Conservation (phyloP, 2,329 filamentous ascomycete genomes). For the Cytospora mali region DNA sequence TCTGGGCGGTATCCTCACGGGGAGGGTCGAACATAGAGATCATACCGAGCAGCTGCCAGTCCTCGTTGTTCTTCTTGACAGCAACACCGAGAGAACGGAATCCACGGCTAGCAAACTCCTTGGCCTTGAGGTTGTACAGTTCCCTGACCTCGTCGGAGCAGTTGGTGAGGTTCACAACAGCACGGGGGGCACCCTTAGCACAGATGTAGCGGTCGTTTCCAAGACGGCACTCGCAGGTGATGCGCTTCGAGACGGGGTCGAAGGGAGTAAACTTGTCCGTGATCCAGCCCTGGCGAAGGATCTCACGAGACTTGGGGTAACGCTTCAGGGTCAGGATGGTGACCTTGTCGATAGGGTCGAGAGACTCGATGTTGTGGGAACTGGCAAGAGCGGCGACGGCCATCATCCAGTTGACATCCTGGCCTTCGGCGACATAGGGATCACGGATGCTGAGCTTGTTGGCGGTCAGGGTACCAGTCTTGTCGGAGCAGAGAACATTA, state of each 20-base stretch:
- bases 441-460: constrained; percentile 78
- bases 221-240: constrained; percentile 69
- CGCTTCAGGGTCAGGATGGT: constrained; percentile 75
- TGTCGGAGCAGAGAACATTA: constrained; percentile 79
- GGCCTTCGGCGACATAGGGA: constrained; percentile 74
- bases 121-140: constrained; percentile 72
- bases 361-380: constrained; percentile 77
- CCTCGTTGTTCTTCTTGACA: constrained; percentile 42
- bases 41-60: constrained; percentile 73
- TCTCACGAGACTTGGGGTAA: constrained; percentile 77
- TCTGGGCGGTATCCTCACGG: constrained; percentile 77
- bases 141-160: constrained; percentile 66
- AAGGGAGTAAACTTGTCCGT: constrained; percentile 78
- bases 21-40: constrained; percentile 81
- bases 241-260: constrained; percentile 80
- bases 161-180: constrained; percentile 69
- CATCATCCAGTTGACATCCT: constrained; percentile 86
- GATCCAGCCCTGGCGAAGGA: constrained; percentile 73
- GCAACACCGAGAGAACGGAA: constrained; percentile 81
- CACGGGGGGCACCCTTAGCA: constrained; percentile 78
- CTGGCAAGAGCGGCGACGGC: constrained; percentile 75
- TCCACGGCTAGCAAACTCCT: constrained; percentile 76
- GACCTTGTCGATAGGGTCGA: constrained; percentile 80
- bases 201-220: constrained; percentile 72
- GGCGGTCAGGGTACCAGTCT: constrained; percentile 76